A percentile compares a stretch with the other conserved stretches of the same genome.
Conservation (phyloP, 352 stramenopile genomes). For the Pythium monospermum region DNA sequence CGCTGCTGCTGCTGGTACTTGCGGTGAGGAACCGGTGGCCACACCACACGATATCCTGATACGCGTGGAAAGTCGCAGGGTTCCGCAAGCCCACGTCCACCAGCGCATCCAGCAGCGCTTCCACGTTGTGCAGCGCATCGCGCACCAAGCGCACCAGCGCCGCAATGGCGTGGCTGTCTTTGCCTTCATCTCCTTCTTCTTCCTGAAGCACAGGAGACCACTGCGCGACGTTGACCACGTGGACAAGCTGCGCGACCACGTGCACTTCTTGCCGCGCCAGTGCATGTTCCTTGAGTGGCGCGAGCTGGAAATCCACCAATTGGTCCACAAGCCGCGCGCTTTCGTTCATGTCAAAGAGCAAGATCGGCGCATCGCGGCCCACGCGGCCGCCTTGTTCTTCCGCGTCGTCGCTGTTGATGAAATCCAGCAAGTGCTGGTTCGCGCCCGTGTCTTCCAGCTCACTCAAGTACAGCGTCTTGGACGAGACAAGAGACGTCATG, state of each 20-base stretch:
- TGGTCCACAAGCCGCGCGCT: conserved; percentile 54
- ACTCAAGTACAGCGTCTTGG: conserved; percentile 72
- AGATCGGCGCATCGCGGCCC: conserved; percentile 57
- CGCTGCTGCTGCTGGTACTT: conserved; percentile 2
- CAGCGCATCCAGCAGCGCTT: conserved; percentile 50
- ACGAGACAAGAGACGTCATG: conserved; percentile 51
- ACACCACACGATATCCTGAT: conserved; percentile 86
- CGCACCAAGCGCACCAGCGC: conserved; percentile 23
- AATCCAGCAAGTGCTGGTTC: conserved; percentile 29
- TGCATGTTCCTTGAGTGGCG: conserved; percentile 63
- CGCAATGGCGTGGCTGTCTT: not conserved
- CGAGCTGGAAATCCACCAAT: conserved; percentile 76
- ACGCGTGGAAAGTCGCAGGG: conserved; percentile 62
- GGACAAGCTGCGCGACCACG: conserved; percentile 49
- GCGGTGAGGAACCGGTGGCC: conserved; percentile 32
- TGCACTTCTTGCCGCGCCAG: conserved; percentile 62
- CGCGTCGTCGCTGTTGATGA: conserved; percentile 31
- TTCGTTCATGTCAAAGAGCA: conserved; percentile 81
- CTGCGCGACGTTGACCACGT: conserved; percentile 51
- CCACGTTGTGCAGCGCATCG: conserved; percentile 34
- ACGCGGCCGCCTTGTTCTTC: conserved; percentile 16
- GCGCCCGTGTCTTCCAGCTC: conserved; percentile 30
- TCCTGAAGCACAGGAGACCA: conserved; percentile 8
- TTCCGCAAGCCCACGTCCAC: conserved; percentile 52
- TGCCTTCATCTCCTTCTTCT: not conserved